Base-by-base conservation (phyloP, 208 protist species). In the Trypanosoma cruzi region DNA sequence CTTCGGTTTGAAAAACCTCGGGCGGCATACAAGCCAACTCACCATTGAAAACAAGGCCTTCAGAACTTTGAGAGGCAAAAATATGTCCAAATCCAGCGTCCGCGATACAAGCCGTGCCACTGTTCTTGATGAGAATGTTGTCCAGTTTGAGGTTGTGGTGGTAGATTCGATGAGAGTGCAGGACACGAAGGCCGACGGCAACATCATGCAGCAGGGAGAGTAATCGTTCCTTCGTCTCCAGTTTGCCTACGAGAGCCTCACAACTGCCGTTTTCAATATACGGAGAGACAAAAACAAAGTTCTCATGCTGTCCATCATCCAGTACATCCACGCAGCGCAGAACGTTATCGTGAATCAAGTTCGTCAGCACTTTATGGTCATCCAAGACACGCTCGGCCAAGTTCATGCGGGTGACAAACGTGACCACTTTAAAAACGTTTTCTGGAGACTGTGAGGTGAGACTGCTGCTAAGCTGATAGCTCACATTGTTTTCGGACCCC, bases 71-170 rank as follows among this genome's bases (percentile, higher is more conserved):
- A 28, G 80, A 76, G 55, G 82, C 75, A 60, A 96, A 96, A 37
- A 96, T 75, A 11, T 73, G 59, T 34, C 78, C 85, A 64, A 92
- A 90, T 20, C 85, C 90, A 22, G 86, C 80, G 64, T 96, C 90
- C 2, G 87, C 64, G 53, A 96, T 68, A 69, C 90, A 93, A 40
- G 72, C 84, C 34, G 68, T 73, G 14, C 77, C 80, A 32, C 85
- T 73, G 10, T 62, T 59, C 20, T 46, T 88, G 26, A 88, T 73
- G 31, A 96, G 73, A 13, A 96, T 79, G 60, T 96, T 96, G 40
- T 90, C 84, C 7, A 89, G 73, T 69, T 93, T 93, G 37, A 96
- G 54, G 44, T 96, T 93, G 61, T 92, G 80, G 73, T 96, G 90
- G 48, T 88, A 90, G 22, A 96, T 79, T 16, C 84, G 69, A 73